phyloP scores from a whole-genome alignment of 2,329 filamentous ascomycete species.

The Hirsutella minnesotensis region DNA sequence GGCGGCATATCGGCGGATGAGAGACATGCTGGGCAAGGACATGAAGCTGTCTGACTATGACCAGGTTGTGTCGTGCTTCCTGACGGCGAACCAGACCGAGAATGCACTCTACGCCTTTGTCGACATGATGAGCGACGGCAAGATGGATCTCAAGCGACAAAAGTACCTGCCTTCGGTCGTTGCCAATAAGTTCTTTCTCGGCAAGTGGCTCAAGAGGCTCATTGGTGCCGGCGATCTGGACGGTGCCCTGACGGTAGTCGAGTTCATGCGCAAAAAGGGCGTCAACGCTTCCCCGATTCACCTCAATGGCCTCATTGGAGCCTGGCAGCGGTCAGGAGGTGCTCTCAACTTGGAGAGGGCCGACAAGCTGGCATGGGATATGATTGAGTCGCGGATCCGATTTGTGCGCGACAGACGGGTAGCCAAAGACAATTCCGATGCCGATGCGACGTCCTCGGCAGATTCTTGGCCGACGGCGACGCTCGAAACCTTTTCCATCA shows the following conservation, averaged over 20 bases:
- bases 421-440: not conserved
- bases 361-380: slow-evolving; percentile 60
- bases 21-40: slow-evolving; percentile 42
- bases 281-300: slow-evolving; percentile 61
- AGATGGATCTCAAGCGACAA: slow-evolving; percentile 33
- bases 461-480: slow-evolving; percentile 44
- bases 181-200: slow-evolving; percentile 70
- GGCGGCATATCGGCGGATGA: slow-evolving; percentile 53
- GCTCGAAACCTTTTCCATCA: slow-evolving; percentile 65
- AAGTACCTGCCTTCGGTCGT: slow-evolving; percentile 34
- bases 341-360: slow-evolving; percentile 45
- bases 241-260: slow-evolving; percentile 59
- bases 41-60: slow-evolving; percentile 71
- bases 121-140: slow-evolving; percentile 70
- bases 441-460: not conserved
- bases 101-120: slow-evolving; percentile 67
- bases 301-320: slow-evolving; percentile 71
- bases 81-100: slow-evolving; percentile 52
- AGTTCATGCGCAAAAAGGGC: slow-evolving; percentile 60
- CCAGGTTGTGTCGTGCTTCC: slow-evolving; percentile 55
- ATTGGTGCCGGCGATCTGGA: slow-evolving; percentile 61
- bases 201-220: slow-evolving; percentile 78
- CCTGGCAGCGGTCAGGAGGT: slow-evolving; percentile 57
- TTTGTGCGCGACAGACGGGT: slow-evolving; percentile 40
- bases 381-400: slow-evolving; percentile 58